Evolutionary conservation across 176 grass and related monocot species (phyloP), one percentile per base, ranked within the genome.

Genomic region (Aegilops sharonensis): DNA sequence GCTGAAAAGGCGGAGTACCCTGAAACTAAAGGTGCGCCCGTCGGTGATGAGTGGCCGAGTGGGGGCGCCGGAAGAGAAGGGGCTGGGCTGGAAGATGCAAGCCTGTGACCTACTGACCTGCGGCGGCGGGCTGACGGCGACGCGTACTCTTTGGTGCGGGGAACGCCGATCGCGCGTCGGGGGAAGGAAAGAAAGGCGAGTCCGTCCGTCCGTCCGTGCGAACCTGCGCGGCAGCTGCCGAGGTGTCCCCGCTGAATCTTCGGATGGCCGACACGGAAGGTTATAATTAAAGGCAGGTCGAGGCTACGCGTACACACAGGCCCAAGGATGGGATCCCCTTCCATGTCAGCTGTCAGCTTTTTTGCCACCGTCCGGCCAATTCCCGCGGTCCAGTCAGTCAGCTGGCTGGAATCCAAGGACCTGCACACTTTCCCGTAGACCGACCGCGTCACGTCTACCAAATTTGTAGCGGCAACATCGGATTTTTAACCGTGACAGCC

Each of bases 181-280:
- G 61, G 39, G 5, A 54, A 54, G 50, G 50, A 18, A 54, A 54
- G 34, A 15, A 15, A 17, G 5, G 15, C 1, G 48, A 52, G 48
- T 8, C 37, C 37, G 37, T 50, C 43, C 27, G 27, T 27, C 27
- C 27, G 27, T 27, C 1, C 43, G 45, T 50, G 85, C 77, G 66
- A 72, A 82, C 27, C 23, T 3, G n/a, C 76, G 60, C 31, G 78
- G 66, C 27, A 15, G 29, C 65, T 1, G 75, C 63, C 34, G 72
- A 84, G 66, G 84, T 88, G 80, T 72, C 85, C 20, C 37, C 42
- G 35, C 72, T 13, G 79, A 77, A 77, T 77, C 79, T 66, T 35
- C 40, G 6, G 86, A 25, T 11, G 69, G 39, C 45, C 42, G 54
- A 60, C 72, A 32, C 10, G 11, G 35, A 5, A 62, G 42, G 32